Evolutionary conservation across 78 protist genomes (phyloP).

Genomic region (Dictyostelium discoideum): DNA sequence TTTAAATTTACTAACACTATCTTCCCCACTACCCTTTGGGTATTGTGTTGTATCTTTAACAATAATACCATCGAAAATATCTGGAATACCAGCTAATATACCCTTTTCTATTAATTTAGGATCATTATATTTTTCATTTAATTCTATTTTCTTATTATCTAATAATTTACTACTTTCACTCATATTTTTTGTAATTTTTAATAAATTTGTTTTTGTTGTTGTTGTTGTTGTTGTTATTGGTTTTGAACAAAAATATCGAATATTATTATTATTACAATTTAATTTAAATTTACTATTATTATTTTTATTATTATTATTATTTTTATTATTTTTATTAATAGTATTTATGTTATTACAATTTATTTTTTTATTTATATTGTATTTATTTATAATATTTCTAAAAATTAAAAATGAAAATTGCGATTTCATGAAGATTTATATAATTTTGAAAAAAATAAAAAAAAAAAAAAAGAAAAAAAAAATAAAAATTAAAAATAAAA

Average conservation of each 20-base stretch:
- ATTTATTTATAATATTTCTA: neutral
- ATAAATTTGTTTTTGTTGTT: neutral
- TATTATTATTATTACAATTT: neutral
- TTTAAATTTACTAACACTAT: neutral
- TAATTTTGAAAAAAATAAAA: neutral
- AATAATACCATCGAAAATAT: constrained; percentile 69
- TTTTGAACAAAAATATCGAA: neutral
- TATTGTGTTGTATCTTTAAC: constrained; percentile 30
- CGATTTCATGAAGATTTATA: neutral
- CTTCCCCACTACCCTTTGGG: constrained; percentile 17
- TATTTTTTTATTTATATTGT: neutral
- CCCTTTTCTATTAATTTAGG: neutral
- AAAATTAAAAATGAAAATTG: neutral
- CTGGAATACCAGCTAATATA: constrained; percentile 42
- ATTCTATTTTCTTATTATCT: neutral
- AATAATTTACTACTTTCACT: neutral
- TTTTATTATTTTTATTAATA: neutral
- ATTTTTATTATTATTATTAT: neutral
- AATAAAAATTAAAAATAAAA: neutral
- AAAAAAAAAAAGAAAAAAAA: neutral
- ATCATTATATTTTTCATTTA: neutral
- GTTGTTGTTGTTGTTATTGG: neutral
- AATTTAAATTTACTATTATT: no score
- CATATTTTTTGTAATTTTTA: constrained; percentile 1
- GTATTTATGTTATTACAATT: neutral